Evolutionary conservation across 805 yeast species (phyloP), one percentile per base, ranked within the genome.

Genomic region (Clavispora vitiphila): DNA sequence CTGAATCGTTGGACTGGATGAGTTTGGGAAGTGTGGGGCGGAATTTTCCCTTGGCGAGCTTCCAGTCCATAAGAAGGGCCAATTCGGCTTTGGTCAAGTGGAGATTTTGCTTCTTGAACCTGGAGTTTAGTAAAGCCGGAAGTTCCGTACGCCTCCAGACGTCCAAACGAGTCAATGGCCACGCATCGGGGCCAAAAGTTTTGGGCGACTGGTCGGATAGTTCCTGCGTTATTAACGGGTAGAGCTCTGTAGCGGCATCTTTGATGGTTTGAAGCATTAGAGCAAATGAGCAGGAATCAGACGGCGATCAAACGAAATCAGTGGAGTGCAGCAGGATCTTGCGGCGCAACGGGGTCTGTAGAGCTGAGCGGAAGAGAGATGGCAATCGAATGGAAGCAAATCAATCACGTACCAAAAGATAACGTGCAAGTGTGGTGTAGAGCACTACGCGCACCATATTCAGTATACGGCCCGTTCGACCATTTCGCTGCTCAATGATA

Each of bases 41-140:
- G 45, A 68, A 74, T 39, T 69, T 72, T 1, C 63, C 63, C 36
- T 52, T 55, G n/a, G 60, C 57, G 34, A 74, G 60, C 38, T 74
- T 74, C 79, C 78, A 74, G 42, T 72, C 77, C 72, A 74, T 63
- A 30, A 73, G 47, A 20, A 63, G 53, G 4, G 49, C 54, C 50
- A 74, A 60, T 46, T 74, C 78, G 1, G 55, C 59, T 43, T 64
- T 64, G n/a, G 62, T 60, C 11, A 73, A 37, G 59, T 62, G 39
- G 26, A 53, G 25, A 24, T 51, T 38, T 3, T 46, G 40, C 10
- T 50, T 40, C 4, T 53, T 46, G 42, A 53, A 53, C 34, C 76
- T 46, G 14, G 46, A 16, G 8, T 46, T 35, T 10, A 73, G 30
- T 1, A 32, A 19, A 21, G 38, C 26, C 1, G 76, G 75, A 10